phyloP scores from a whole-genome alignment of 2,329 filamentous ascomycete species.

The Penicillium palitans region DNA sequence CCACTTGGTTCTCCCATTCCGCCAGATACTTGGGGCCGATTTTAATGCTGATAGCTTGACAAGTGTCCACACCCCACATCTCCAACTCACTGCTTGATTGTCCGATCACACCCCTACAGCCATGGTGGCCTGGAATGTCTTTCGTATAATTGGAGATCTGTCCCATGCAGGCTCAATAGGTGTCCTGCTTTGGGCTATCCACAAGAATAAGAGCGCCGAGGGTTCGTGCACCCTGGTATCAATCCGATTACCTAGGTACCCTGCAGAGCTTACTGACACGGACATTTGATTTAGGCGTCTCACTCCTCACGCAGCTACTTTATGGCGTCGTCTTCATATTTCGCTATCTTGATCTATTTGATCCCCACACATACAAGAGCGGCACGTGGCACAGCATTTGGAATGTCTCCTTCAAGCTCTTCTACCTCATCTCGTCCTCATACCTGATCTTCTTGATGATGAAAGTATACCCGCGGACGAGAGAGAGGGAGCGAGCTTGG shows the following conservation, averaged over 20 bases:
- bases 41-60: constrained; percentile 8
- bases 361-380: constrained; percentile 25
- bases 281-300: constrained; percentile 63
- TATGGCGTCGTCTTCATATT: constrained; percentile 84
- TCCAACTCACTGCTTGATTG: constrained; percentile 1
- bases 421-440: constrained; percentile 79
- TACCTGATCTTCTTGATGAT: constrained; percentile 90
- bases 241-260: background rate
- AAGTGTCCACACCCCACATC: constrained; percentile 4
- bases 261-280: constrained; percentile 9
- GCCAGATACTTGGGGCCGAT: background rate
- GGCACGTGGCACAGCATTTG: constrained; percentile 15
- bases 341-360: constrained; percentile 82
- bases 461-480: constrained; percentile 78
- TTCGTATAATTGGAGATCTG: constrained; percentile 79
- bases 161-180: constrained; percentile 84
- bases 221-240: constrained; percentile 48
- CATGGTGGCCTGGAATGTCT: constrained; percentile 43
- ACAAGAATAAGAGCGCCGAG: constrained; percentile 83
- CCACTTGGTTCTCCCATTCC: background rate
- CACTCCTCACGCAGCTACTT: constrained; percentile 81
- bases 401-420: constrained; percentile 73
- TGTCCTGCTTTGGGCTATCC: constrained; percentile 87
- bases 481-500: constrained; percentile 91
- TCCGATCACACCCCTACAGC: constrained; percentile 1